Base-by-base conservation (phyloP, 2,329 filamentous ascomycete genomes). In the Cytospora schulzeri region DNA sequence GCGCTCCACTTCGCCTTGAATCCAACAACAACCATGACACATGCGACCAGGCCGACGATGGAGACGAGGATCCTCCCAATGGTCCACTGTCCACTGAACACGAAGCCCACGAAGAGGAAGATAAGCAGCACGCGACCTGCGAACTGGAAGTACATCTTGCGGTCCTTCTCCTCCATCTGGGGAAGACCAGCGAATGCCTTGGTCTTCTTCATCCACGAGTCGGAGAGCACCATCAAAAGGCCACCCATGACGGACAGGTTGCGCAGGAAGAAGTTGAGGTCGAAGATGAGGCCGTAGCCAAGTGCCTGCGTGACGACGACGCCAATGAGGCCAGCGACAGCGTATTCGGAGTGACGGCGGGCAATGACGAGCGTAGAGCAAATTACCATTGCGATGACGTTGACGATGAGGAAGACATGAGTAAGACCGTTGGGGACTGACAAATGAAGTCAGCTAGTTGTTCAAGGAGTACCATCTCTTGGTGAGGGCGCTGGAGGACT, bases 1-100 rank as follows among this genome's bases (percentile, higher is more conserved):
- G 95, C 95, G 78, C 93, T 97, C 84, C 93, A 96, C 88, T 99
- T 99, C 74, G 95, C 94, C 88, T 99, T 99, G 88, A 99, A 99
- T 53, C 95, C 95, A 69, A 99, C 95, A 60, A 97, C 92, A 67
- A 99, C 95, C 95, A 99, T 99, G 73, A 99, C 85, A 74, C 93
- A 98, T 67, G 95, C 94, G 64, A 97, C 84, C 64, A 96, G 87
- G 63, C 95, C 95, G 67, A 98, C 80, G 68, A 93, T 72, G 69
- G 91, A 95, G 70, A 97, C 93, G 61, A 93, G 72, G 58, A 98
- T 85, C 74, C 95, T 88, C 85, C 93, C 93, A 73, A 97, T 79
- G 73, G 88, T 91, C 95, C 95, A 99, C 73, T 93, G 85, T 70
- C 95, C 95, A 64, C 92, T 91, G 81, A 97, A 97, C 72, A 99